Conservation (phyloP, 139 green algal genomes). For the Monoraphidium neglectum region DNA sequence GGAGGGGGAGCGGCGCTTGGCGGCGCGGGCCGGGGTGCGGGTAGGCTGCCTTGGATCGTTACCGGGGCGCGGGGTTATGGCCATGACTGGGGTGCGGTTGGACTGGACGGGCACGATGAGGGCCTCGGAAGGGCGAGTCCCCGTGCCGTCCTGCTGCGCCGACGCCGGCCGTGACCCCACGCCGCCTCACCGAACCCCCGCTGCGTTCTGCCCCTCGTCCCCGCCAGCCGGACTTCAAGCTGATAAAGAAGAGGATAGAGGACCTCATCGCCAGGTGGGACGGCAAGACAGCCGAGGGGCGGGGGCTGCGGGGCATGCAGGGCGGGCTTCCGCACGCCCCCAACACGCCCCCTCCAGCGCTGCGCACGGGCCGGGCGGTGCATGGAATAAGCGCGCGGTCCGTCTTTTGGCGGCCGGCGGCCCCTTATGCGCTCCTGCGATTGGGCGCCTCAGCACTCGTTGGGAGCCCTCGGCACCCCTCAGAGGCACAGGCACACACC, state of each 20-base stretch:
- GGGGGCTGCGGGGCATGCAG: not conserved
- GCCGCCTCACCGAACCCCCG: not conserved
- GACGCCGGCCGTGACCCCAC: not conserved
- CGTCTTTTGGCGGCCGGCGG: not conserved
- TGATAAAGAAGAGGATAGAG: conserved; percentile 98
- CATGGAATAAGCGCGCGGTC: not conserved
- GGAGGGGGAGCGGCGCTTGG: too few relatives aligned
- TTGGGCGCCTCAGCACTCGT: not conserved
- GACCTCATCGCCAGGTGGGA: conserved; percentile 87
- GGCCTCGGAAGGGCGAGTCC: too few relatives aligned
- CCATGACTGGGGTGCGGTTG: too few relatives aligned
- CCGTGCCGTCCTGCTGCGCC: not conserved
- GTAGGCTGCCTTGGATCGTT: too few relatives aligned
- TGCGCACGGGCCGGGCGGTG: not conserved
- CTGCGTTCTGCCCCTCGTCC: conserved; percentile 87
- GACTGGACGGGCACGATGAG: too few relatives aligned
- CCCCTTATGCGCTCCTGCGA: not conserved
- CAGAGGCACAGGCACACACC: not conserved
- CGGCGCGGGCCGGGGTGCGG: too few relatives aligned
- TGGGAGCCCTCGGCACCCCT: not conserved
- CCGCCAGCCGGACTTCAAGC: conserved; percentile 85
- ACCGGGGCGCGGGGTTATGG: too few relatives aligned
- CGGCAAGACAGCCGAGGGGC: too few relatives aligned
- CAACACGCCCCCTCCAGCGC: not conserved
- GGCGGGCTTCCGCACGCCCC: not conserved